Percentiles rank a stretch among this genome's conserved stretches.
phyloP scores from a whole-genome alignment of 139 green algal species.

The Edaphochlamys debaryana region DNA sequence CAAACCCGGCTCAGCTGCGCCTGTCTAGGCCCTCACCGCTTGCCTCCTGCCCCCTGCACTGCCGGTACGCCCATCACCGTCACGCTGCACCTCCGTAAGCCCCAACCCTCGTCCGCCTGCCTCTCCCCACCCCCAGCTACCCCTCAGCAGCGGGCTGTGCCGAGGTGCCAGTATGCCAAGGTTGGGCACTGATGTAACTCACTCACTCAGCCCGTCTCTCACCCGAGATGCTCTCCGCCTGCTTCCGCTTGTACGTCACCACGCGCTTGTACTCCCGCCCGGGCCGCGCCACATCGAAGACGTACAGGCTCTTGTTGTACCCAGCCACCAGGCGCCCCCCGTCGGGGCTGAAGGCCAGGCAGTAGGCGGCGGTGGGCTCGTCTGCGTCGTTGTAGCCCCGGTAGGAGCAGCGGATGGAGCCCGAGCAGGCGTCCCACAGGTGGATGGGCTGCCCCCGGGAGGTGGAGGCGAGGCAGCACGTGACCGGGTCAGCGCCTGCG shows the following conservation, averaged over 20 bases:
- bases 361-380: constrained; percentile 83
- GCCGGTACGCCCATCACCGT: too few species aligned
- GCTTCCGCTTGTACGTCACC: constrained; percentile 46
- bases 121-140: too few species aligned
- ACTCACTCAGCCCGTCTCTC: too few species aligned
- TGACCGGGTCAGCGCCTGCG: constrained; percentile 75
- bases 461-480: constrained; percentile 84
- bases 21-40: too few species aligned
- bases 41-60: too few species aligned
- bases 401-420: constrained; percentile 76
- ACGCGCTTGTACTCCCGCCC: constrained; percentile 73
- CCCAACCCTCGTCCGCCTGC: too few species aligned
- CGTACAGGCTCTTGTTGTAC: constrained; percentile 69
- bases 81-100: too few species aligned
- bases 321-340: constrained; percentile 69
- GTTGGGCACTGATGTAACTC: too few species aligned
- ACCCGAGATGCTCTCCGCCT: constrained; percentile 48
- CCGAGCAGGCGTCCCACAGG: constrained; percentile 84
- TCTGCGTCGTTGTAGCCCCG: constrained; percentile 87
- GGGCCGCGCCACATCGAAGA: constrained; percentile 78
- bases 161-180: too few species aligned
- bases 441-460: constrained; percentile 83
- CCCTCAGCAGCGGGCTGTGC: too few species aligned
- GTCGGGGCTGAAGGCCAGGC: constrained; percentile 75
- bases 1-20: too few species aligned